phyloP scores from a whole-genome alignment of 495 filamentous ascomycete genomes.

The Aspergillus heteromorphus region DNA sequence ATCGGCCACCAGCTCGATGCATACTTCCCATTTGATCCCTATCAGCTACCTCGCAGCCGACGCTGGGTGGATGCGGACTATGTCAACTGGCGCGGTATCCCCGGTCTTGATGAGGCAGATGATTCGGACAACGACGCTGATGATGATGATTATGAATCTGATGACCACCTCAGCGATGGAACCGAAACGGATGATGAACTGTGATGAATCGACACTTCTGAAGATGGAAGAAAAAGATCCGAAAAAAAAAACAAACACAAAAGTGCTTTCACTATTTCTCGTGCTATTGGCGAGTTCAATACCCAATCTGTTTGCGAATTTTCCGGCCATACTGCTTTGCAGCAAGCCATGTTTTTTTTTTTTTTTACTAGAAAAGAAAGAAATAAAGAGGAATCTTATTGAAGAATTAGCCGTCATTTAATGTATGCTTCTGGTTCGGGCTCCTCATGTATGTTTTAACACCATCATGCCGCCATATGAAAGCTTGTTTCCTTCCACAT shows the following conservation, averaged over 20 bases:
- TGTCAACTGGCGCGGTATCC: constrained; percentile 72
- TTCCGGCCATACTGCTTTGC: not conserved
- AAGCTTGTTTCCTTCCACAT: no score
- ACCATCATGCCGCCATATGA: no score
- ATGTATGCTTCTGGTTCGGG: not conserved
- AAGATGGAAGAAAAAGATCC: not conserved
- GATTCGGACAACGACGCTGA: constrained; percentile 44
- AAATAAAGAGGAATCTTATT: constrained; percentile 3
- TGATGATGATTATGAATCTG: constrained; percentile 25
- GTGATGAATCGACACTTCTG: not conserved
- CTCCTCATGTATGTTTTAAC: no score
- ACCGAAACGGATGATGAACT: constrained; percentile 38
- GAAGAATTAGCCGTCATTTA: not conserved
- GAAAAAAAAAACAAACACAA: not conserved
- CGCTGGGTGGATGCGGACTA: constrained; percentile 84
- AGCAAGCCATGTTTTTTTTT: not conserved
- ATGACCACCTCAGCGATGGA: constrained; percentile 28
- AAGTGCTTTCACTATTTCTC: constrained; percentile 4
- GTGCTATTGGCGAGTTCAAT: constrained; percentile 9
- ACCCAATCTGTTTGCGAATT: constrained; percentile 5
- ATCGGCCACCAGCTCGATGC: constrained; percentile 78
- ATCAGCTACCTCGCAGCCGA: constrained; percentile 76
- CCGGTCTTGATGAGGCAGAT: constrained; percentile 61
- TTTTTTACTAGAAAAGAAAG: no score
- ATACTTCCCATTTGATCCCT: constrained; percentile 97